Base-by-base conservation (phyloP, 192 early-diverging fungal genomes). In the Rhizoclosmatium sp. region DNA sequence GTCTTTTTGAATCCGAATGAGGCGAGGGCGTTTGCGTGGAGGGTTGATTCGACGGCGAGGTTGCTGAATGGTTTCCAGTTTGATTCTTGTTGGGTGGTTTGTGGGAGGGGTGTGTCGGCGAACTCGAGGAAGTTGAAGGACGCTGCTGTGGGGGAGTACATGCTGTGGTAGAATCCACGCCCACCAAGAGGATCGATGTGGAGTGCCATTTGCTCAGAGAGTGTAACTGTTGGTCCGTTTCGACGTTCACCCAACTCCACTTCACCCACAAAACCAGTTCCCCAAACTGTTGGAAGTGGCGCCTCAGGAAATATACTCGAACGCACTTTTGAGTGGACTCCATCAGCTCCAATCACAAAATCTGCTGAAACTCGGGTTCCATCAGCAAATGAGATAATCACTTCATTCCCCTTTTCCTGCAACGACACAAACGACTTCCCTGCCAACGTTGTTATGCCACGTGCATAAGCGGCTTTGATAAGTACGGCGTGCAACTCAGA, bases 261-360 rank as follows among this genome's bases (percentile, higher is more conserved):
- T 7, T 16, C 47, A 16, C 31, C 46, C 12, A 69, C 31, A 47
- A 46, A 69, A 41, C 68, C 76, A 48, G 58, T 69, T 16, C 65
- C 40, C 44, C 40, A 71, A 66, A 56, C 44, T 47, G 5, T 31
- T 10, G 76, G 76, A 16, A 12, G 21, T 10, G 66, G 14, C 0
- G 46, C 79, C 47, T 85, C 84, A 5, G 85, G 85, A n/a, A 86
- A 40, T n/a, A 87, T 45, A 23, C 80, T 16, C 3, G 46, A 45
- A 14, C 82, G 54, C 39, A 69, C 48, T 10, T 10, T 39, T 12
- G 67, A 71, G n/a, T 69, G 10, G 10, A 70, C n/a, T 21, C 78
- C 78, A 61, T 31, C 31, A 31, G 31, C 31, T 31, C 31, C 31
- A 31, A 31, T 31, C 31, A 31, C 31, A 31, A 31, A 19, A 65